Evolutionary conservation across 805 yeast genomes (phyloP), one percentile per base, ranked within the genome.

Genomic region (Kurtzmaniella fragi): DNA sequence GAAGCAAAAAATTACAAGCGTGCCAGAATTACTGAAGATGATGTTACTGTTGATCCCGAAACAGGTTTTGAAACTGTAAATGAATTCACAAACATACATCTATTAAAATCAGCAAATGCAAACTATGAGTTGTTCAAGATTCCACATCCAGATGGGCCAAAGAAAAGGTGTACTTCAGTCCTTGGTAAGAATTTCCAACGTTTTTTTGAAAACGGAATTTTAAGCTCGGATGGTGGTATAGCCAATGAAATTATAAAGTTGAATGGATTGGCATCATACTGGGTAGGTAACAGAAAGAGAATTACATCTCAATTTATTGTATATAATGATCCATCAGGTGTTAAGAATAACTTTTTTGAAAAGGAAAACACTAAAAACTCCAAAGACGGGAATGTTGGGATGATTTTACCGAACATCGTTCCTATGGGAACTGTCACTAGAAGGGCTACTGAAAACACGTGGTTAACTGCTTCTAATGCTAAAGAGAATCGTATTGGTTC

Each of bases 371-470:
- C 25, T 8, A 20, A 20, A 20, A 20, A 20, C 8, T 55, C 54
- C 6, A 52, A 58, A 32, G 46, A 53, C 29, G 61, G 53, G 15
- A 13, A 38, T 7, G 48, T 42, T 31, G 95, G 95, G 0, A 67
- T 90, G 36, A 93, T 95, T 25, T 53, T 93, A 12, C 99, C 99
- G 1, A 77, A 78, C 37, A 71, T 91, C 32, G 72, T 87, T 6
- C 77, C 96, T 2, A 93, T 93, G 96, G 99, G 99, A 1, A 95
- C 99, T 0, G 81, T 93, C 6, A 93, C 99, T 0, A 71, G 99
- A 49, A 71, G 99, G 47, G 96, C 98, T 2, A 96, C 93, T 2
- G 99, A 93, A 56, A 88, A 87, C 45, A 88, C 97, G 0, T 93
- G 99, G 99, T 65, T 93, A 28, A 93, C 99, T 0, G 99, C 99